Percentiles rank a stretch among this genome's conserved stretches.
These are phyloP conservation scores for Aspergillus sergii DNA, from an alignment of 2,329 filamentous ascomycete species.

Conservation along the genomic window DNA sequence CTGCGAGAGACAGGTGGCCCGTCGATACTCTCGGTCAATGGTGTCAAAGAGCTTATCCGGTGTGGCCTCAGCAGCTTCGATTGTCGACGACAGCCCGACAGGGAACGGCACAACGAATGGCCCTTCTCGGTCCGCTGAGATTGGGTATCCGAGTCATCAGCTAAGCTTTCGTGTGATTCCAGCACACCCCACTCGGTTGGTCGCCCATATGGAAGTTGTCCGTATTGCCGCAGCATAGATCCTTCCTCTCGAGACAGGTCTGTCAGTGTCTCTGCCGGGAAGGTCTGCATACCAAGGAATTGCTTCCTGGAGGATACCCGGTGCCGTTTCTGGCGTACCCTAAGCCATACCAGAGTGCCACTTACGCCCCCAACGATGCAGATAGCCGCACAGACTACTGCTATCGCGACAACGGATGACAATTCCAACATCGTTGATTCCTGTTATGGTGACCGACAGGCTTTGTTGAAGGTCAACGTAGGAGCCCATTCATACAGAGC, in stretches of 20 bases:
- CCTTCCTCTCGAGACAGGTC: constrained; percentile 37
- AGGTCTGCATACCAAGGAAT: constrained; percentile 23
- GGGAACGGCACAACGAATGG: constrained; percentile 35
- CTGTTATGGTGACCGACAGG: not conserved
- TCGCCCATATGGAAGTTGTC: constrained; percentile 37
- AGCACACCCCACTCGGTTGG: constrained; percentile 40
- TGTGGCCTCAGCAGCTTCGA: constrained; percentile 30
- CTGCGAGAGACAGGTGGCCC: constrained; percentile 17
- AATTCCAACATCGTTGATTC: constrained; percentile 34
- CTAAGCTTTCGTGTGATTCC: constrained; percentile 34
- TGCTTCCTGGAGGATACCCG: constrained; percentile 20
- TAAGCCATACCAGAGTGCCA: constrained; percentile 37
- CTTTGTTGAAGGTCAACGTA: not conserved
- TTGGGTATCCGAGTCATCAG: constrained; percentile 24
- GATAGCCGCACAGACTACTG: constrained; percentile 36
- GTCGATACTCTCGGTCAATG: constrained; percentile 34
- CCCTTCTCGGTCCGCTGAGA: constrained; percentile 31
- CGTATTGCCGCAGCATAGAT: constrained; percentile 33
- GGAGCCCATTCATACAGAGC: constrained; percentile 8
- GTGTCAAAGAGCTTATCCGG: constrained; percentile 34
- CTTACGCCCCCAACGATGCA: constrained; percentile 37
- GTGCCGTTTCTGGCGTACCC: constrained; percentile 38
- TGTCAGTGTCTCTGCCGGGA: constrained; percentile 33
- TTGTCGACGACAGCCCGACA: constrained; percentile 34
- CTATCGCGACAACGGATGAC: constrained; percentile 37